These are phyloP conservation scores for Fraxinus platypoda DNA, from an alignment of 305 asterid species.

Conservation along the genomic window DNA sequence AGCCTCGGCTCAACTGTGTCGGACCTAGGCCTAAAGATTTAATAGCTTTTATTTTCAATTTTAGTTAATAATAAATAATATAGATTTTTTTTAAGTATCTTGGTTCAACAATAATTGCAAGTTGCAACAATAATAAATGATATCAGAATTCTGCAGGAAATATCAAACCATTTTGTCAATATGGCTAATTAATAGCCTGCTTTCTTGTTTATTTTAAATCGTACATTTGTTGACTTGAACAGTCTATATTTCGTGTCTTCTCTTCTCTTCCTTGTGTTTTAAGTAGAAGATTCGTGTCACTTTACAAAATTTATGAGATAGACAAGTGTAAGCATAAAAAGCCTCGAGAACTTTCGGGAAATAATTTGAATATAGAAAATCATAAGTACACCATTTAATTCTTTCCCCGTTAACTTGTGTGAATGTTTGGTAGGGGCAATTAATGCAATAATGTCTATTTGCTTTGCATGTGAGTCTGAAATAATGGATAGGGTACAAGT, in stretches of 20 bases:
- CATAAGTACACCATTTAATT: too few relatives aligned
- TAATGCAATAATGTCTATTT: constrained; percentile 27
- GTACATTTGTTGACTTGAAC: not conserved
- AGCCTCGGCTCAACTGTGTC: too few relatives aligned
- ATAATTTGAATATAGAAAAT: not conserved
- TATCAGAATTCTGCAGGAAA: not conserved
- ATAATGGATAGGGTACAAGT: constrained; percentile 19
- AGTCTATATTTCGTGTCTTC: not conserved
- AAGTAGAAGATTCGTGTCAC: not conserved
- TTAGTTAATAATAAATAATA: too few relatives aligned
- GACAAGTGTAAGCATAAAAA: not conserved
- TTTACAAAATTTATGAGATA: not conserved
- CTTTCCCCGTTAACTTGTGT: not conserved
- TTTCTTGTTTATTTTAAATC: not conserved
- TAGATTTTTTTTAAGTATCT: too few relatives aligned
- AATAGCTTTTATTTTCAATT: too few relatives aligned
- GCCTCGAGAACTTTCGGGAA: not conserved
- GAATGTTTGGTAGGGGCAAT: constrained; percentile 28
- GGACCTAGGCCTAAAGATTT: too few relatives aligned
- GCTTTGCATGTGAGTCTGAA: constrained; percentile 10
- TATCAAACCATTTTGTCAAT: not conserved
- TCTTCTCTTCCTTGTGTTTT: too few relatives aligned
- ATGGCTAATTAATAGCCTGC: not conserved
- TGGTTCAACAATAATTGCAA: not conserved
- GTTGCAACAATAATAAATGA: not conserved